A percentile compares a stretch with the other conserved stretches of the same genome.
Evolutionary conservation across 495 filamentous ascomycete species (phyloP).

Genomic region (Lasiosphaeriaceae sp.): DNA sequence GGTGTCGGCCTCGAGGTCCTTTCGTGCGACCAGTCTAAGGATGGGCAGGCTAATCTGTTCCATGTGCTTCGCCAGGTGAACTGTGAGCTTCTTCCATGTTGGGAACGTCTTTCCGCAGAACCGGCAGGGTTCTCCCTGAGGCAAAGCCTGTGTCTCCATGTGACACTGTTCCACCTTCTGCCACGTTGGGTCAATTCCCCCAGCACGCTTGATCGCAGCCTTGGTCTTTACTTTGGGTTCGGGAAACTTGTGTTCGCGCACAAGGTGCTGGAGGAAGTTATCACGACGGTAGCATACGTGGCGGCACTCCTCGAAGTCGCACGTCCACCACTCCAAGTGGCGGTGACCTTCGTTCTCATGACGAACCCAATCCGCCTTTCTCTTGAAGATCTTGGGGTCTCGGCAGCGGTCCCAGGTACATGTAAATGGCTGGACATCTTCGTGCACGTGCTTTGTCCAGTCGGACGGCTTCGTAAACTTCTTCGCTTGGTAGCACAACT

Average conservation of each 20-base stretch:
- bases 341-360: slow-evolving; percentile 94
- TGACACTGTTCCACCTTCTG: slow-evolving; percentile 75
- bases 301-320: slow-evolving; percentile 72
- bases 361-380: slow-evolving; percentile 95
- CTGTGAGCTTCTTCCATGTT: slow-evolving; percentile 91
- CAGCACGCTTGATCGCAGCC: slow-evolving; percentile 51
- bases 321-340: slow-evolving; percentile 90
- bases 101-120: slow-evolving; percentile 83
- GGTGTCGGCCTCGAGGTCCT: slow-evolving; percentile 54
- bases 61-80: slow-evolving; percentile 96
- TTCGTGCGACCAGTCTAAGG: slow-evolving; percentile 63
- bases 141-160: slow-evolving; percentile 59
- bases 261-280: slow-evolving; percentile 93
- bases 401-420: slow-evolving; percentile 84
- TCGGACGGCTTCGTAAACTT: slow-evolving; percentile 93
- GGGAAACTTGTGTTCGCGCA: slow-evolving; percentile 84
- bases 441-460: slow-evolving; percentile 97
- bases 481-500: slow-evolving; percentile 84
- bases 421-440: slow-evolving; percentile 93
- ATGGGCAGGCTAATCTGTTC: slow-evolving; percentile 88
- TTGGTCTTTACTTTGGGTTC: slow-evolving; percentile 70
- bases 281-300: slow-evolving; percentile 89
- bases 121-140: slow-evolving; percentile 78
- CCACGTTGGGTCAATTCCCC: slow-evolving; percentile 63
- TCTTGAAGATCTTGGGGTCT: slow-evolving; percentile 92